phyloP scores from a whole-genome alignment of 768 basidiomycete species.

The Leccinum longicurvipes region DNA sequence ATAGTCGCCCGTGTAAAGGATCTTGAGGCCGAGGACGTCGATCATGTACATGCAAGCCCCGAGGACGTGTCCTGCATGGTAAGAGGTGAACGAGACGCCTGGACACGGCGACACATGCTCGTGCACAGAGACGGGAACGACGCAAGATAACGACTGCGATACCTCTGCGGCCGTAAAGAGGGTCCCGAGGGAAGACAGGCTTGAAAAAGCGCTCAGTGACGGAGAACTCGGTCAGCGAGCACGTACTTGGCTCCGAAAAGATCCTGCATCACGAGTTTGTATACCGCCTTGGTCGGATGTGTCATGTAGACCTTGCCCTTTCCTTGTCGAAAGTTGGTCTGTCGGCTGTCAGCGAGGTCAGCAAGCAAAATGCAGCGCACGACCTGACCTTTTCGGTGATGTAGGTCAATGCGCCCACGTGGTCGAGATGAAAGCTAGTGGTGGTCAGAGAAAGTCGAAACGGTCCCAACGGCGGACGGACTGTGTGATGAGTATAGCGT shows the following conservation, averaged over 20 bases:
- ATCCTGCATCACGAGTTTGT: conserved; percentile 98
- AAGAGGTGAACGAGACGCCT: conserved; percentile 90
- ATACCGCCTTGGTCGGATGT: conserved; percentile 94
- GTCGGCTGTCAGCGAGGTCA: background rate
- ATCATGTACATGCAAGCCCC: conserved; percentile 98
- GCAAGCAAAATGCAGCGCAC: background rate
- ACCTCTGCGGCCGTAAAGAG: conserved; percentile 75
- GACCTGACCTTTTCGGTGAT: conserved; percentile 86
- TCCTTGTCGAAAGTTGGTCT: conserved; percentile 98
- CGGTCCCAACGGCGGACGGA: conserved; percentile 38
- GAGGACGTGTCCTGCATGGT: conserved; percentile 95
- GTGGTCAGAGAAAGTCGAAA: background rate
- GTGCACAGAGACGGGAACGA: conserved; percentile 86
- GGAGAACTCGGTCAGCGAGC: conserved; percentile 1
- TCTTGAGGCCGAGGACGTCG: conserved; percentile 89
- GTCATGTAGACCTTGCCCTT: conserved; percentile 99
- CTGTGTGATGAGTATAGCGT: conserved; percentile 94
- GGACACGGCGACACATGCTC: conserved; percentile 87
- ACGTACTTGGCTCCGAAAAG: conserved; percentile 88
- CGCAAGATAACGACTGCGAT: conserved; percentile 73
- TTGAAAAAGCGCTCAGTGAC: conserved; percentile 9
- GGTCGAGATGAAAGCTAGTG: conserved; percentile 89
- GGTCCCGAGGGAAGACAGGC: conserved; percentile 66
- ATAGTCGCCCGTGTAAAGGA: conserved; percentile 97
- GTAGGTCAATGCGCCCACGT: conserved; percentile 93